phyloP scores from a whole-genome alignment of 176 grass and related monocot genomes.

The Typha latifolia region DNA sequence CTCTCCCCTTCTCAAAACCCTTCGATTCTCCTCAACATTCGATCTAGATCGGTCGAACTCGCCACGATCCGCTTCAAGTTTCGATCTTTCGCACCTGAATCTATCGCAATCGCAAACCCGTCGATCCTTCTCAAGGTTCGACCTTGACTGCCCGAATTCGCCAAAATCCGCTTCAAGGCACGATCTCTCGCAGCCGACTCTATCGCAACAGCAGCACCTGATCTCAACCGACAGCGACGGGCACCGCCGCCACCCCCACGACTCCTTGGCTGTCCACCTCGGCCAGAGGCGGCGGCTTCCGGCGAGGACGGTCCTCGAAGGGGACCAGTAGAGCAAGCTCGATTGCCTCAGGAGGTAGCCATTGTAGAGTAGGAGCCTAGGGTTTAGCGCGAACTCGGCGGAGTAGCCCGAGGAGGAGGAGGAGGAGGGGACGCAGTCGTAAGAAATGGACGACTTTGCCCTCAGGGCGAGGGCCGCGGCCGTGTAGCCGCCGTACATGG shows the following conservation, averaged over 20 bases:
- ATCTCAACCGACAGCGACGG: background rate
- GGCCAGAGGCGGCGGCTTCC: background rate
- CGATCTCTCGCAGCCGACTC: background rate
- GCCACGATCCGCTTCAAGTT: background rate
- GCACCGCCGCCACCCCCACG: background rate
- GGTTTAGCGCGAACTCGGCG: conserved; percentile 4
- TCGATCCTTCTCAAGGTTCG: too few species aligned
- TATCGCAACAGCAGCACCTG: background rate
- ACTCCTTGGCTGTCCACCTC: too few species aligned
- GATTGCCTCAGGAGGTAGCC: conserved; percentile 11
- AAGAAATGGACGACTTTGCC: conserved; percentile 18
- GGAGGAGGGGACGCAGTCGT: background rate
- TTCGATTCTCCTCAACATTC: too few species aligned
- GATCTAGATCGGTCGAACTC: too few species aligned
- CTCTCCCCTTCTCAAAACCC: too few species aligned
- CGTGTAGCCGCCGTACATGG: conserved; percentile 17
- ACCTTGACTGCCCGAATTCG: too few species aligned
- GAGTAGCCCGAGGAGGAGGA: background rate
- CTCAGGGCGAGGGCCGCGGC: conserved; percentile 6
- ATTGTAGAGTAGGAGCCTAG: conserved; percentile 15
- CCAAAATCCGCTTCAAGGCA: background rate
- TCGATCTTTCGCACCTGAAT: background rate
- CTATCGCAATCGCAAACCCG: background rate
- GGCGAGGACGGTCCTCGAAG: conserved; percentile 9
- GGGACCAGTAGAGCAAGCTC: conserved; percentile 16